Base-by-base conservation (phyloP, 139 green algal genomes). In the Tetraselmis chui region DNA sequence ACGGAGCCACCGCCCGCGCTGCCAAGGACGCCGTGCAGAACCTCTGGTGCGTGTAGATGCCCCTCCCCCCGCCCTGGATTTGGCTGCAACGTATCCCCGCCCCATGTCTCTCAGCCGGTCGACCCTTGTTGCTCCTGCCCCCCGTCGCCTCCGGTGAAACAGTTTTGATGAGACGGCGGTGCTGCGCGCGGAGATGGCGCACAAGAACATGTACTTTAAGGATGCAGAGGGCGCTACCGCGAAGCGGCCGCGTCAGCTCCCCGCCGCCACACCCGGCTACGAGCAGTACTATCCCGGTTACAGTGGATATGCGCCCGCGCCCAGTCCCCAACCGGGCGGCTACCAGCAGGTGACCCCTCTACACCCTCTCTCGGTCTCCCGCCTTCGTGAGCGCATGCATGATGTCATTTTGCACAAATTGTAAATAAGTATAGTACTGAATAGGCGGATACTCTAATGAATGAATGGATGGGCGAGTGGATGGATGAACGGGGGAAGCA, bases 151-250 rank as follows among this genome's bases (percentile, higher is more conserved):
- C 45, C 45, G 45, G 11, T 59, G 24, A 26, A 84, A 30, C 91
- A 95, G 92, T 25, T 96, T 97, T 86, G 92, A 94, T 59, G 91
- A 93, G 23, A 79, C 45, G 24, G 76, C 83, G 31, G 83, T 90
- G 22, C 88, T 98, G 81, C 87, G 94, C 2, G 91, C 87, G 22
- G 59, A 78, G 85, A 80, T 80, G 76, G 30, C 81, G 77, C 25
- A 23, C 45, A 79, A 86, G 84, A 93, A 92, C 87, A 94, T 92
- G 91, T 67, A 67, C 45, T 86, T 96, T 75, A 92, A 91, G 76
- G 89, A 93, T 29, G 87, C 90, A 58, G 75, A 76, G 28, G 81
- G 84, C 28, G 80, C 83, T 28, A 85, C 85, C 11, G 81, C 83
- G 67, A 91, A 92, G 84, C 86, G 87, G 76, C 79, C 75, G 30